phyloP scores from a whole-genome alignment of 1,284 basidiomycete species.

The Apiotrichum porosum region DNA sequence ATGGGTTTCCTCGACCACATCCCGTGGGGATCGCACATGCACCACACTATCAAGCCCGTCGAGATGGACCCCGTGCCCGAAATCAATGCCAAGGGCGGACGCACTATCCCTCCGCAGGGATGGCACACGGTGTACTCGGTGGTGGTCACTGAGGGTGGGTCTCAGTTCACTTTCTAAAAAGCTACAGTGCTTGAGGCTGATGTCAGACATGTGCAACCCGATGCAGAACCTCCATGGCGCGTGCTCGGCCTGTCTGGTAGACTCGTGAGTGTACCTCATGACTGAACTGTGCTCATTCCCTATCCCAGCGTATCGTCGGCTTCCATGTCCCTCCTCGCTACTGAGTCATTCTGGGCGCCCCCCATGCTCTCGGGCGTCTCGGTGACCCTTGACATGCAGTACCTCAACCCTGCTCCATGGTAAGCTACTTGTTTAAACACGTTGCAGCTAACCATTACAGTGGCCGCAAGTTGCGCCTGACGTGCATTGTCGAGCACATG shows the following conservation, averaged over 20 bases:
- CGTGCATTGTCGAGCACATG: background rate
- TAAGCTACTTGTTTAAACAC: no score
- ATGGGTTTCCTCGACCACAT: background rate
- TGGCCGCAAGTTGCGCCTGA: background rate
- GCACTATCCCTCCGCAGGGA: background rate
- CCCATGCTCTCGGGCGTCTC: conserved; percentile 33
- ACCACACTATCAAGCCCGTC: background rate
- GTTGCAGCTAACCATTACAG: background rate
- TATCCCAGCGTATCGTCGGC: conserved; percentile 2
- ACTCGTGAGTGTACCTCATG: conserved; percentile 24
- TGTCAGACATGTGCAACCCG: no score
- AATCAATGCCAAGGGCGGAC: conserved; percentile 1
- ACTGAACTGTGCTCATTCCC: no score
- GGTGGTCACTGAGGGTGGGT: background rate
- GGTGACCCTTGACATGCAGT: conserved; percentile 28
- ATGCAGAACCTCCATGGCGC: conserved; percentile 31
- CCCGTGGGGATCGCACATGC: background rate
- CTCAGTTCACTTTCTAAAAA: no score
- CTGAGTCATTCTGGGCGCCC: conserved; percentile 34
- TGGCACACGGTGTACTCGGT: background rate
- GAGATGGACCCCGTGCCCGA: conserved; percentile 2
- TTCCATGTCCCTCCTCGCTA: conserved; percentile 10
- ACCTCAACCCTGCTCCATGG: conserved; percentile 19
- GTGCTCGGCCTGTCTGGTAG: conserved; percentile 28
- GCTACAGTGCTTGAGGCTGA: no score